Percentiles rank a stretch among this genome's conserved stretches.
phyloP scores from a whole-genome alignment of 192 early-diverging fungal genomes.

The Mortierella claussenii region DNA sequence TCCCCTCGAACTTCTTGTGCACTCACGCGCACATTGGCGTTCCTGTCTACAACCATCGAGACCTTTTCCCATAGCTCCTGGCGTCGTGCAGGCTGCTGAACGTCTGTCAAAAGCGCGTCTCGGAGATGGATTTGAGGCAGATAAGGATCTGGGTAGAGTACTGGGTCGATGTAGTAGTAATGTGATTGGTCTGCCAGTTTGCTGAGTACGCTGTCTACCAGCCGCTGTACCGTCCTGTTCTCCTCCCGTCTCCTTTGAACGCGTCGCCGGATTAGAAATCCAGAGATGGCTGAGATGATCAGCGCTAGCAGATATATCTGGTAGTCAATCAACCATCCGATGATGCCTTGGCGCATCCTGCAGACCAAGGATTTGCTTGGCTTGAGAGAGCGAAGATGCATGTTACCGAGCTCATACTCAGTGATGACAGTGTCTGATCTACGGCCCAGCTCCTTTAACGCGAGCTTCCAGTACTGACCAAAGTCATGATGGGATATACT shows the following conservation, averaged over 20 bases:
- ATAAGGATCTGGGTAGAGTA: slow-evolving; percentile 56
- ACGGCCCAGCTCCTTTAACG: slow-evolving; percentile 18
- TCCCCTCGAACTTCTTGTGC: slow-evolving; percentile 68
- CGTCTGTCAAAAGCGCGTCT: slow-evolving; percentile 60
- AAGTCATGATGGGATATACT: slow-evolving; percentile 37
- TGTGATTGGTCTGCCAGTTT: slow-evolving; percentile 56
- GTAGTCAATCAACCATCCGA: slow-evolving; percentile 11
- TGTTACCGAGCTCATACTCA: slow-evolving; percentile 5
- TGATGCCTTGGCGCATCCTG: slow-evolving; percentile 10
- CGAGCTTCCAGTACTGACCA: slow-evolving; percentile 48
- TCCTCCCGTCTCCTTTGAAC: slow-evolving; percentile 11
- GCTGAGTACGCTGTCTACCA: slow-evolving; percentile 6
- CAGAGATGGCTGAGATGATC: background rate
- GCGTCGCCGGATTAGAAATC: background rate
- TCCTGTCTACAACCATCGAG: slow-evolving; percentile 62
- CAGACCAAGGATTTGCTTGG: slow-evolving; percentile 14
- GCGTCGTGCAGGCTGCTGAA: slow-evolving; percentile 40
- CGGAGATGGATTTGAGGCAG: slow-evolving; percentile 61
- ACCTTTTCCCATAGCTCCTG: slow-evolving; percentile 69
- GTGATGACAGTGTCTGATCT: slow-evolving; percentile 8
- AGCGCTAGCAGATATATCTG: background rate
- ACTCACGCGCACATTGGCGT: slow-evolving; percentile 67
- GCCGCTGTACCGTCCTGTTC: background rate
- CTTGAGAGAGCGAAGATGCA: slow-evolving; percentile 13
- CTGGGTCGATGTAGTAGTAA: slow-evolving; percentile 62